These are phyloP conservation scores for Ascochyta pisi DNA, from an alignment of 2,329 filamentous ascomycete species.

Conservation along the genomic window DNA sequence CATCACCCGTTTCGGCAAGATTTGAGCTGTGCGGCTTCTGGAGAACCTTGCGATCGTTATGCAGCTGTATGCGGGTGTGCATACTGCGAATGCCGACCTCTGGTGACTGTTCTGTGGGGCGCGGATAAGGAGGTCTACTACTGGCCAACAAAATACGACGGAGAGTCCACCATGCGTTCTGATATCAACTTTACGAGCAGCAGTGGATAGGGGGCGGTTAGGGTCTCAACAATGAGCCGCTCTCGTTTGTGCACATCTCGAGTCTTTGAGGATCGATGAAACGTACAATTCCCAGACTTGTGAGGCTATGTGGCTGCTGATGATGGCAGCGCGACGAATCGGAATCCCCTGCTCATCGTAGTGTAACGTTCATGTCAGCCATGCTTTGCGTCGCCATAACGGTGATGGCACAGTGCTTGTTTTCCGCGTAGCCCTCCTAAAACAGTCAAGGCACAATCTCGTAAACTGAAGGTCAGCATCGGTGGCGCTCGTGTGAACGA, in stretches of 20 bases:
- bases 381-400: constrained; percentile 6
- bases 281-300: neutral
- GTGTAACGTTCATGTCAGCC: constrained; percentile 26
- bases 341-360: constrained; percentile 1
- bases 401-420: constrained; percentile 24
- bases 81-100: neutral
- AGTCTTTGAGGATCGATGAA: neutral
- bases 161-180: constrained; percentile 2
- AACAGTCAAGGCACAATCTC: constrained; percentile 19
- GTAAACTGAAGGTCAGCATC: constrained; percentile 36
- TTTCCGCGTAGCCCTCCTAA: constrained; percentile 24
- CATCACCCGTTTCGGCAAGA: constrained; percentile 9
- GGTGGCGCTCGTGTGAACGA: constrained; percentile 22
- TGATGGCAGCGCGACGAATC: neutral
- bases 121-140: neutral
- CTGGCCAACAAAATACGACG: constrained; percentile 16
- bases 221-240: neutral
- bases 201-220: constrained; percentile 4
- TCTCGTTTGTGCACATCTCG: neutral
- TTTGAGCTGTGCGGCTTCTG: neutral
- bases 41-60: neutral
- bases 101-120: neutral
- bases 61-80: neutral
- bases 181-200: constrained; percentile 16
- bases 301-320: constrained; percentile 14